A percentile compares a stretch with the other conserved stretches of the same genome.
phyloP scores from a whole-genome alignment of 2,329 filamentous ascomycete genomes.

The Epichloe uncinata region DNA sequence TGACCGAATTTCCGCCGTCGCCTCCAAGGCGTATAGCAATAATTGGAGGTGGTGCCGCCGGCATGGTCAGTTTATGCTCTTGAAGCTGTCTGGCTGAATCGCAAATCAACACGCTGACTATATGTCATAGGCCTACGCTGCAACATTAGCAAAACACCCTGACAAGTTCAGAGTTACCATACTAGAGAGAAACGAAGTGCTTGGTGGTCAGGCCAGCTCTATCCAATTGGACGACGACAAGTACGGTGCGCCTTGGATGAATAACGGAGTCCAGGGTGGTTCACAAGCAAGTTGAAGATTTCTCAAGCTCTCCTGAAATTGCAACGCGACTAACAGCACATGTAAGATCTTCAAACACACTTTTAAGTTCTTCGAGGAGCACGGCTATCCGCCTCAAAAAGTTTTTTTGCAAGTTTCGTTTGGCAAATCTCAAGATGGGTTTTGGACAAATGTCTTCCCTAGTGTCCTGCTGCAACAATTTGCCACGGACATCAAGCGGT shows the following conservation, averaged over 20 bases:
- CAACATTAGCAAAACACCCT: conserved; percentile 51
- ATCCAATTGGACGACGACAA: conserved; percentile 42
- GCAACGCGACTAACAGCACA: neutral
- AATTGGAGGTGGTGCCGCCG: conserved; percentile 49
- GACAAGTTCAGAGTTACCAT: conserved; percentile 53
- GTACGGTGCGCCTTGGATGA: conserved; percentile 46
- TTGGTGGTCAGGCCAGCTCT: conserved; percentile 48
- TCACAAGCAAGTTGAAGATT: conserved; percentile 16
- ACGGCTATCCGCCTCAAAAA: conserved; percentile 41
- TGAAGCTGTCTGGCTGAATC: neutral
- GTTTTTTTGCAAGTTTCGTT: conserved; percentile 50
- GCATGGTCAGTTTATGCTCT: conserved; percentile 31
- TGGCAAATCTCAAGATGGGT: conserved; percentile 42
- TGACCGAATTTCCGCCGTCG: conserved; percentile 1
- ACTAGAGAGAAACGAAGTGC: conserved; percentile 43
- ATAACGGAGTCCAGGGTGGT: conserved; percentile 51
- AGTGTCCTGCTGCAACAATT: conserved; percentile 43
- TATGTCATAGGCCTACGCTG: conserved; percentile 42
- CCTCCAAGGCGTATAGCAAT: conserved; percentile 38
- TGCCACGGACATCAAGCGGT: conserved; percentile 41
- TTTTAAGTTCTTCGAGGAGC: conserved; percentile 48
- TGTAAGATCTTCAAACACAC: conserved; percentile 52
- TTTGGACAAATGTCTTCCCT: conserved; percentile 55
- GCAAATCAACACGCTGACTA: neutral
- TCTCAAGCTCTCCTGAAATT: neutral